Base-by-base conservation (phyloP, 2,329 filamentous ascomycete species). In the Orbilia oligospora region DNA sequence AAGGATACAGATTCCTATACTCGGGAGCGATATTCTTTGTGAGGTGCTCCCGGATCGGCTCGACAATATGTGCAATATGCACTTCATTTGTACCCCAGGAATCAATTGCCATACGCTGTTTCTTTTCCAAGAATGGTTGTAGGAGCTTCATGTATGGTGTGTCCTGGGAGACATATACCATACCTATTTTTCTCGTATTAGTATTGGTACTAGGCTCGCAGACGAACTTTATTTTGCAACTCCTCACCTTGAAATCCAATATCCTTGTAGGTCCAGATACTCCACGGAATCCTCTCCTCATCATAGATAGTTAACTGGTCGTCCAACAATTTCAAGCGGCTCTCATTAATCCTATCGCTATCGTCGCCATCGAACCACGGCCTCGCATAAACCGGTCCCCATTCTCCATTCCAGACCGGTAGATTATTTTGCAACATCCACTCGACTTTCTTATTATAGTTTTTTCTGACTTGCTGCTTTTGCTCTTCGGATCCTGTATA, bases 241-340 rank as follows among this genome's bases (percentile, higher is more conserved):
- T 18, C 27, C 64, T 20, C 67, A 80, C 88, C 88, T 82, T 89
- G 87, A 53, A 87, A 85, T 0, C 88, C 87, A 46, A 89, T 86
- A 73, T 89, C 88, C 81, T 89, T 89, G 83, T 88, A 89, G 0
- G 88, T 83, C 88, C 88, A 89, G 81, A 91, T 91, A 14, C 84
- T 87, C 89, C 89, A 91, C 67, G 85, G 84, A 41, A 88, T 87
- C 61, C 85, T 83, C 73, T 87, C 83, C 82, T 87, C 86, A 66
- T 87, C 86, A 81, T 89, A 89, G 49, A 89, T 87, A 10, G 83
- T 82, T 33, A 89, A 82, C 81, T 88, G 87, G 16, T 85, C 84
- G 12, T 85, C 85, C 3, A 88, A 84, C 38, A 88, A 83, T 30
- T 85, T 84, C 80, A 87, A 87, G 3, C 87, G 83, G 53, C 85